Evolutionary conservation across 2,329 filamentous ascomycete species (phyloP).

Genomic region (Colletotrichum sp.): DNA sequence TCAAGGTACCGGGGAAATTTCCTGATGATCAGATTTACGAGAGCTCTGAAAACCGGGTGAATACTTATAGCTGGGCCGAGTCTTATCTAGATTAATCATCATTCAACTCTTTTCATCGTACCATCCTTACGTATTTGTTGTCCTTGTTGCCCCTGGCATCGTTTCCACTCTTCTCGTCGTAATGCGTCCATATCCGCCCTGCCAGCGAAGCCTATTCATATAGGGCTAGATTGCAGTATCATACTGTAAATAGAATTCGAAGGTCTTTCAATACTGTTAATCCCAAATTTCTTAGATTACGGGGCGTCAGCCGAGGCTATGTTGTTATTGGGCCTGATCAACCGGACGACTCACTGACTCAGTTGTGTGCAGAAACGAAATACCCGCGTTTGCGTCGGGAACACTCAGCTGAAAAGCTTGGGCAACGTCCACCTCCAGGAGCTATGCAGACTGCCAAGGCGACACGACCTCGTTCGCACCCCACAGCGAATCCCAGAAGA

Average conservation of each 20-base stretch:
- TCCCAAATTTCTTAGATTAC: not conserved
- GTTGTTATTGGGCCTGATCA: not conserved
- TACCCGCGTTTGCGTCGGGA: not conserved
- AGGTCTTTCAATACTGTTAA: not conserved
- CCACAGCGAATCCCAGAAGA: not conserved
- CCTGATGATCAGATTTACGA: not conserved
- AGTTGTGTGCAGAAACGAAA: not conserved
- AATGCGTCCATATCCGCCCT: not conserved
- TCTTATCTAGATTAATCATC: not conserved
- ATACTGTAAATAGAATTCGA: not conserved
- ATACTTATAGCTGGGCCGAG: not conserved
- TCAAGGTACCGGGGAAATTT: not conserved
- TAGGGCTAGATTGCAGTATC: not conserved
- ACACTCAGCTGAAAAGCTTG: not conserved
- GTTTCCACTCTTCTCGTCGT: not conserved
- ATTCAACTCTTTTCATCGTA: not conserved
- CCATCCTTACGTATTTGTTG: not conserved
- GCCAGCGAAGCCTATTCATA: not conserved
- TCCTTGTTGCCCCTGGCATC: not conserved
- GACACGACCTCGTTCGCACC: not conserved
- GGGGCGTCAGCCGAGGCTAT: not conserved
- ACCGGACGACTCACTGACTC: not conserved
- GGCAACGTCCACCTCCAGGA: not conserved
- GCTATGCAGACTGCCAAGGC: not conserved
- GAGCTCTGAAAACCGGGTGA: not conserved